Evolutionary conservation across 441 rosid genomes (phyloP).

Genomic region (Sinapis alba): DNA sequence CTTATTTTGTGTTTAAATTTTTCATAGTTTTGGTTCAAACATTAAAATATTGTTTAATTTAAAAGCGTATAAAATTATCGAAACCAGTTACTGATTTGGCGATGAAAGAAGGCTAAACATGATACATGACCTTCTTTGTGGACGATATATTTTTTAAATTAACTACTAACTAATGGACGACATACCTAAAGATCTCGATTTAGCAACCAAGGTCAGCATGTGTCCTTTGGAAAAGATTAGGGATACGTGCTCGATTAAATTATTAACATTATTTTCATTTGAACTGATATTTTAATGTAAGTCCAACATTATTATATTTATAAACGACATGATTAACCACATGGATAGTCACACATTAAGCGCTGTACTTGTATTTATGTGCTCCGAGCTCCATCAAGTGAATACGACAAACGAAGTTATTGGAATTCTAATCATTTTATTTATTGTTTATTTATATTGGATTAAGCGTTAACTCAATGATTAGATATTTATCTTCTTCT

Average conservation of each 20-base stretch:
- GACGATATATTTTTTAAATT: not conserved
- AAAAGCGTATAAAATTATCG: not conserved
- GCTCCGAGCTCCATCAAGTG: conserved; percentile 40
- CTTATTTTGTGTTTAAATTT: not conserved
- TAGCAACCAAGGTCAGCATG: conserved; percentile 32
- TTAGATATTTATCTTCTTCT: not conserved
- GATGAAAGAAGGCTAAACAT: conserved; percentile 13
- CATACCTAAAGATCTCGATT: conserved; percentile 42
- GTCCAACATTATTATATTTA: conserved; percentile 29
- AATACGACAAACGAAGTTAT: conserved; percentile 40
- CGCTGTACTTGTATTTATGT: conserved; percentile 46
- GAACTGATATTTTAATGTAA: conserved; percentile 24
- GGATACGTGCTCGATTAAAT: conserved; percentile 33
- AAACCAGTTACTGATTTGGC: not conserved
- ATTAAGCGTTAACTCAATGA: not conserved
- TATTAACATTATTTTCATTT: conserved; percentile 18
- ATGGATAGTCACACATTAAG: conserved; percentile 43
- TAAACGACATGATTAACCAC: conserved; percentile 47
- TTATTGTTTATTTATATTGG: not conserved
- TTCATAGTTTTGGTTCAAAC: not conserved
- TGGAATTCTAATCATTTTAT: conserved; percentile 15
- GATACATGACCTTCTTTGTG: not conserved
- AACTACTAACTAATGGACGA: conserved; percentile 25
- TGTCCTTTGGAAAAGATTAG: conserved; percentile 41
- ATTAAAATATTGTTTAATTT: not conserved